phyloP scores from a whole-genome alignment of 2,329 filamentous ascomycete genomes.

The Lomentospora prolificans region DNA sequence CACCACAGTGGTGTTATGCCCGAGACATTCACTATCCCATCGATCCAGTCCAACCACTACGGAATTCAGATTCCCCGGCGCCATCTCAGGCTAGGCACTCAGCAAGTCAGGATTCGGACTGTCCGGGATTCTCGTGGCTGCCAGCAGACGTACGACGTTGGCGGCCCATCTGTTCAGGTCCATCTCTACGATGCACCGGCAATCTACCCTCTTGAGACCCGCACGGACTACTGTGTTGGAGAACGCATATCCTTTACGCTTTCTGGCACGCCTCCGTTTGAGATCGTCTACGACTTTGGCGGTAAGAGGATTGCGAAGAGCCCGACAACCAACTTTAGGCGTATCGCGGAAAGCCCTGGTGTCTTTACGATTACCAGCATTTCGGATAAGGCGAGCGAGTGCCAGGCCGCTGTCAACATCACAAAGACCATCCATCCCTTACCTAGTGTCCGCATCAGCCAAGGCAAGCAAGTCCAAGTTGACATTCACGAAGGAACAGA shows the following conservation, averaged over 20 bases:
- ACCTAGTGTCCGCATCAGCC: conserved; percentile 82
- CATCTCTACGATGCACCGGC: conserved; percentile 88
- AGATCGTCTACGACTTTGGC: conserved; percentile 85
- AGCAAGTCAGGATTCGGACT: conserved; percentile 79
- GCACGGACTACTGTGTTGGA: conserved; percentile 86
- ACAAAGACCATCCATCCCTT: conserved; percentile 82
- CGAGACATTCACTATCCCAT: conserved; percentile 71
- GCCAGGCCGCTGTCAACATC: conserved; percentile 69
- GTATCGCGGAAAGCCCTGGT: conserved; percentile 85
- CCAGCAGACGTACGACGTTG: conserved; percentile 63
- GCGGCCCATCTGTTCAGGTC: conserved; percentile 72
- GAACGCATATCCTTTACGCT: conserved; percentile 89
- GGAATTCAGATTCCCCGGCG: conserved; percentile 77
- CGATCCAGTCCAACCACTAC: conserved; percentile 65
- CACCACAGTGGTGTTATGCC: conserved; percentile 73
- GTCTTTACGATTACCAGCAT: conserved; percentile 80
- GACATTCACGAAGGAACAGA: conserved; percentile 97
- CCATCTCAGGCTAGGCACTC: conserved; percentile 78
- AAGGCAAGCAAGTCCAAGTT: conserved; percentile 68
- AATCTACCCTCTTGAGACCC: conserved; percentile 77
- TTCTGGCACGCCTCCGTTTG: conserved; percentile 83
- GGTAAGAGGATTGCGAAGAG: conserved; percentile 72
- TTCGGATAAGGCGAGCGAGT: conserved; percentile 80
- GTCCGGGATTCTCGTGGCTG: conserved; percentile 84
- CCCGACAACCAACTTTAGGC: conserved; percentile 74